Evolutionary conservation across 345 rosid genomes (phyloP).

Genomic region (Dimocarpus longan): DNA sequence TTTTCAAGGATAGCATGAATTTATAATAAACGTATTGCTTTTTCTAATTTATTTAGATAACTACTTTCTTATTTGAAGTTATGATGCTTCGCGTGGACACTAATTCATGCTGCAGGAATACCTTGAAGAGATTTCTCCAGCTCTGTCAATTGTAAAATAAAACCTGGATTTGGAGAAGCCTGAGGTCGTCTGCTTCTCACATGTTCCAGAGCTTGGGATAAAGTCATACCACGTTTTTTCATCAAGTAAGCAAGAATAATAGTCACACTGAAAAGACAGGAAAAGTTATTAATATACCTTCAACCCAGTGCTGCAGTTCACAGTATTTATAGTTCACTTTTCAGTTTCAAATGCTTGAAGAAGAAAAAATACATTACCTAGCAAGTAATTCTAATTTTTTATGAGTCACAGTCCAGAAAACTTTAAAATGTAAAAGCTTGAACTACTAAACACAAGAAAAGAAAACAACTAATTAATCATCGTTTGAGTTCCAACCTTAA

Average conservation of each 20-base stretch:
- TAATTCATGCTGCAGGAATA: not conserved
- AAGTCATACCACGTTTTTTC: constrained; percentile 40
- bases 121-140: constrained; percentile 54
- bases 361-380: not conserved
- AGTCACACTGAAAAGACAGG: constrained; percentile 38
- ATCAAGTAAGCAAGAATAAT: constrained; percentile 43
- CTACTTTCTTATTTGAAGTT: not conserved
- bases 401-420: not conserved
- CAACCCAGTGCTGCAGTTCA: not conserved
- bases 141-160: constrained; percentile 48
- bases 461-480: too few species aligned
- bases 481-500: too few species aligned
- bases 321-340: not conserved
- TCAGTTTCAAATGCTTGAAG: not conserved
- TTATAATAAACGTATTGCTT: not conserved
- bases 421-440: too few species aligned
- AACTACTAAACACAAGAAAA: too few species aligned
- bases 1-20: not conserved
- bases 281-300: not conserved
- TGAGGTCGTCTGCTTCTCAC: constrained; percentile 39
- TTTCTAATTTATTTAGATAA: not conserved
- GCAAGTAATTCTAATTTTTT: not conserved
- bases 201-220: constrained; percentile 41
- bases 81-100: not conserved
- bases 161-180: constrained; percentile 62